Evolutionary conservation across 1,284 basidiomycete species (phyloP).

Genomic region (Porogramme epimiltina): DNA sequence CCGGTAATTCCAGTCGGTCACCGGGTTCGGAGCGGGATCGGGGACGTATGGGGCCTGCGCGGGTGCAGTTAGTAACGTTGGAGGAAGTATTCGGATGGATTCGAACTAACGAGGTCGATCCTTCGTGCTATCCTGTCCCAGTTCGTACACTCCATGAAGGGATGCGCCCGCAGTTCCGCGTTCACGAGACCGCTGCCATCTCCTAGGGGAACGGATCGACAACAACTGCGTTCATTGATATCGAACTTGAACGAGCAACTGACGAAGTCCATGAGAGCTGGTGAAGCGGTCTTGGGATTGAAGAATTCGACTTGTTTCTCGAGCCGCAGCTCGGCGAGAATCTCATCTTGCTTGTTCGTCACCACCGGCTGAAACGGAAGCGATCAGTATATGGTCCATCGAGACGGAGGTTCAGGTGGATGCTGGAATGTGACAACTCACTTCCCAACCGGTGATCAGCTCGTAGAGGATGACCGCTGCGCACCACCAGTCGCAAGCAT

Average conservation of each 20-base stretch:
- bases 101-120: slow-evolving; percentile 13
- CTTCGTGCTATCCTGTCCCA: slow-evolving; percentile 15
- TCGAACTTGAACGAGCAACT: slow-evolving; percentile 36
- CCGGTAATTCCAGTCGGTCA: not conserved
- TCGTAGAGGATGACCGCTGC: slow-evolving; percentile 77
- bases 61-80: slow-evolving; percentile 35
- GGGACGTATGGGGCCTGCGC: slow-evolving; percentile 8
- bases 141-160: slow-evolving; percentile 24
- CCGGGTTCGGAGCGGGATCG: not conserved
- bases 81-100: not conserved
- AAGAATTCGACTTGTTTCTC: not conserved
- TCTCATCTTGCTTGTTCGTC: not conserved
- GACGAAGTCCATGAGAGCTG: slow-evolving; percentile 43
- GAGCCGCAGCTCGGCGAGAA: not conserved
- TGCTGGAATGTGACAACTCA: too few species aligned
- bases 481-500: slow-evolving; percentile 59
- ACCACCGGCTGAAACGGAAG: not conserved
- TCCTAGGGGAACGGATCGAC: slow-evolving; percentile 27
- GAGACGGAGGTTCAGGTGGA: not conserved
- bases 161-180: slow-evolving; percentile 20
- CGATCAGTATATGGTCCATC: not conserved
- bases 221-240: slow-evolving; percentile 43
- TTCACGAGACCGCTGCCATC: slow-evolving; percentile 13
- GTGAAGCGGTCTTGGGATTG: slow-evolving; percentile 24
- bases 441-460: slow-evolving; percentile 64